Evolutionary conservation across 2,329 filamentous ascomycete species (phyloP).

Genomic region (Plectosphaerella plurivora): DNA sequence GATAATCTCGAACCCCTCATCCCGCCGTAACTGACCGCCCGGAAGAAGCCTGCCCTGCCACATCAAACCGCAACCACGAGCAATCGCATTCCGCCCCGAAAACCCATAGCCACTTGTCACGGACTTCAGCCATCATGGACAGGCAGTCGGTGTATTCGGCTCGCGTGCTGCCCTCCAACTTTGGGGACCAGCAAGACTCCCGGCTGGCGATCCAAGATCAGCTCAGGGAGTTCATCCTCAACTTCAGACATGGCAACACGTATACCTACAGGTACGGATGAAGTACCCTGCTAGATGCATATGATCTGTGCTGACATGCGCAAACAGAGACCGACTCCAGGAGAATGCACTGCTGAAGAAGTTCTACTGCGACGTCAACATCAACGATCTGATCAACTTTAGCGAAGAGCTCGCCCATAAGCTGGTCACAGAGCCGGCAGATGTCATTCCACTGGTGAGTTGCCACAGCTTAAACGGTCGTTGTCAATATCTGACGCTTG

Average conservation of each 20-base stretch:
- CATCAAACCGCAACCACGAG: too few species aligned
- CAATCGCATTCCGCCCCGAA: too few species aligned
- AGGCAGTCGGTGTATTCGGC: slow-evolving; percentile 81
- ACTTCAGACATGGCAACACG: slow-evolving; percentile 88
- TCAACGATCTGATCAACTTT: slow-evolving; percentile 92
- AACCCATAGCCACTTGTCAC: too few species aligned
- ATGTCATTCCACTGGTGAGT: slow-evolving; percentile 84
- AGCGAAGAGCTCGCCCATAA: slow-evolving; percentile 92
- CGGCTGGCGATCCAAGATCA: slow-evolving; percentile 70
- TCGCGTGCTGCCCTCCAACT: slow-evolving; percentile 69
- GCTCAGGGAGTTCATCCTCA: slow-evolving; percentile 86
- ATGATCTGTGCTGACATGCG: neutral
- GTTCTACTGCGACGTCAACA: slow-evolving; percentile 94
- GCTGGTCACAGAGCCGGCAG: slow-evolving; percentile 82
- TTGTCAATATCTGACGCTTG: neutral
- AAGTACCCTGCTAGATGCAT: neutral
- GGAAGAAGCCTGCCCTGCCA: too few species aligned
- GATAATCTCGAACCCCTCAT: neutral
- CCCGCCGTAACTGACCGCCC: neutral
- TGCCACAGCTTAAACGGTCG: neutral
- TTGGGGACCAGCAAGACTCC: slow-evolving; percentile 63
- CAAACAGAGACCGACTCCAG: slow-evolving; percentile 78
- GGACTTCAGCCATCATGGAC: slow-evolving; percentile 58
- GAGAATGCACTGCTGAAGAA: slow-evolving; percentile 93
- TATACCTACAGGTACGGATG: slow-evolving; percentile 80